These are phyloP conservation scores for Prillingera fragicola DNA, from an alignment of 1,284 basidiomycete species.

Conservation along the genomic window DNA sequence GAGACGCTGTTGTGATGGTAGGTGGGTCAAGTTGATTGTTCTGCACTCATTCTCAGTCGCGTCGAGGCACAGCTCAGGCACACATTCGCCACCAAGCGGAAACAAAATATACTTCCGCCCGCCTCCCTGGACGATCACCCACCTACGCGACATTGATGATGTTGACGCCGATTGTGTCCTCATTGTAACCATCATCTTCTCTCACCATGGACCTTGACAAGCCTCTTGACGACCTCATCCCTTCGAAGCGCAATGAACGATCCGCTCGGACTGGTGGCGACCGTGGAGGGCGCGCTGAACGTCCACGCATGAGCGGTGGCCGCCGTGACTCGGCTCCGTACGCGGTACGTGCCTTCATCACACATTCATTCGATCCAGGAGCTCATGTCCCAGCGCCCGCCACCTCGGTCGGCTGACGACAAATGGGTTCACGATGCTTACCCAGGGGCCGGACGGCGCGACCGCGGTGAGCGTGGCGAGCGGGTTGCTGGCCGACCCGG, in stretches of 20 bases:
- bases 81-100: background rate
- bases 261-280: too few relatives aligned
- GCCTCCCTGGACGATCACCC: background rate
- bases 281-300: conserved; percentile 8
- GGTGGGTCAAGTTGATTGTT: background rate
- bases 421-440: conserved; percentile 49
- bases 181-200: background rate
- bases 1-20: background rate
- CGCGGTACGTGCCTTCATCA: conserved; percentile 22
- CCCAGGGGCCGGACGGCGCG: conserved; percentile 19
- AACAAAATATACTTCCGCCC: background rate
- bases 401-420: conserved; percentile 42
- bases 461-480: background rate
- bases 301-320: conserved; percentile 19
- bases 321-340: conserved; percentile 32
- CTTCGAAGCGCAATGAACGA: conserved; percentile 37
- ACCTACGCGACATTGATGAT: background rate
- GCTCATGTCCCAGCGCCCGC: conserved; percentile 38
- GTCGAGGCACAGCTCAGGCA: background rate
- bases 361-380: background rate
- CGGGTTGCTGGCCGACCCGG: conserved; percentile 12
- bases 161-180: too few relatives aligned
- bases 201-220: conserved; percentile 45
- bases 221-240: conserved; percentile 43
- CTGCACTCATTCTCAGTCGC: background rate